Conservation (phyloP, 2,329 filamentous ascomycete genomes). For the Colletotrichum liriopes region DNA sequence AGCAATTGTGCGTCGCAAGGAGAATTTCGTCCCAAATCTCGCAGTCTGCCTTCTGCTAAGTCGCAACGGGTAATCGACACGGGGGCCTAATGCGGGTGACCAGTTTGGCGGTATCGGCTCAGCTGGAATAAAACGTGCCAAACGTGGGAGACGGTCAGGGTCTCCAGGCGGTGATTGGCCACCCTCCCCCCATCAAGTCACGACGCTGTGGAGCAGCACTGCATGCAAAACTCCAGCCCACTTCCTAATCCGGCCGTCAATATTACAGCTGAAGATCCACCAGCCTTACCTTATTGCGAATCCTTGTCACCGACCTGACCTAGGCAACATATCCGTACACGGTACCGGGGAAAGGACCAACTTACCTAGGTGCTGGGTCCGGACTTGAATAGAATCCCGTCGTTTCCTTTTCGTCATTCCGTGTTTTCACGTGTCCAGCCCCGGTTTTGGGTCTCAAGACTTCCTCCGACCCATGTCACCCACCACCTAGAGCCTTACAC, state of each 20-base stretch:
- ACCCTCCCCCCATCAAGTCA: constrained; percentile 15
- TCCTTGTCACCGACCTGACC: constrained; percentile 28
- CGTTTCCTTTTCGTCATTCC: constrained; percentile 12
- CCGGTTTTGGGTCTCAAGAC: constrained; percentile 2
- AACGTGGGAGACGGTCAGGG: constrained; percentile 8
- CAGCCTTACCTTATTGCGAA: constrained; percentile 40
- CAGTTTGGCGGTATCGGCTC: constrained; percentile 30
- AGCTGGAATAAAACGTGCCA: constrained; percentile 33
- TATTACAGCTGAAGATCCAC: constrained; percentile 40
- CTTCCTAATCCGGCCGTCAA: constrained; percentile 41
- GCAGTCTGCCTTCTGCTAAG: constrained; percentile 40
- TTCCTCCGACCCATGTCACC: constrained; percentile 5
- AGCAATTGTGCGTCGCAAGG: constrained; percentile 16
- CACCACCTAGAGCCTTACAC: constrained; percentile 27
- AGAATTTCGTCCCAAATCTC: constrained; percentile 15
- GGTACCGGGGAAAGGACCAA: neutral
- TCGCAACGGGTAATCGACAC: constrained; percentile 31
- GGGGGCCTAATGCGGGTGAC: constrained; percentile 38
- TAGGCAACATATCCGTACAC: neutral
- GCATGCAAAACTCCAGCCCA: constrained; percentile 38
- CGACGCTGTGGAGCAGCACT: constrained; percentile 33
- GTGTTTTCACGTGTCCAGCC: constrained; percentile 18
- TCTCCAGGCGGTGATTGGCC: constrained; percentile 31
- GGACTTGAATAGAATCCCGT: neutral
- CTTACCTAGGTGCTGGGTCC: neutral